These are phyloP conservation scores for Pholiota molesta DNA, from an alignment of 768 basidiomycete genomes.

Conservation along the genomic window DNA sequence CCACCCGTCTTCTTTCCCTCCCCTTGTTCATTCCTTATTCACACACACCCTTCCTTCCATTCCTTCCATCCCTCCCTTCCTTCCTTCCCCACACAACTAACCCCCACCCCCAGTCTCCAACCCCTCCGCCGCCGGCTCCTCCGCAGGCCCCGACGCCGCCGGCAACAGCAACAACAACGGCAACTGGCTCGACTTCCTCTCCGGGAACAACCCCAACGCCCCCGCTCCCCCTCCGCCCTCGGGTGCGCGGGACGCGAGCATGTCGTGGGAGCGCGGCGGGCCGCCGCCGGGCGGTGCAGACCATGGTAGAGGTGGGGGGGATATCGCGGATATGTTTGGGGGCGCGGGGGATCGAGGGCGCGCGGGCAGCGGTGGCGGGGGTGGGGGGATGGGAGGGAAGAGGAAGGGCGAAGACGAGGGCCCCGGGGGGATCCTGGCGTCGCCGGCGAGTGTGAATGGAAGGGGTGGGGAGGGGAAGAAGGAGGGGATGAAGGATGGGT, in stretches of 20 bases:
- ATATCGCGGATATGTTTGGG: constrained; percentile 17
- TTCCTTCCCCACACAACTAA: not conserved
- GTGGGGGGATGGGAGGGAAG: constrained; percentile 14
- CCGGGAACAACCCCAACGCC: constrained; percentile 22
- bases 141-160: constrained; percentile 13
- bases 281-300: too few relatives aligned
- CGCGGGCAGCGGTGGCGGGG: not conserved
- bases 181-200: constrained; percentile 36
- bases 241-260: constrained; percentile 21
- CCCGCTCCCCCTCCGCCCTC: constrained; percentile 10
- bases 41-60: too few relatives aligned
- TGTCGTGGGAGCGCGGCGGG: constrained; percentile 39
- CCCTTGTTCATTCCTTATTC: too few relatives aligned
- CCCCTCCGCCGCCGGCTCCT: constrained; percentile 16
- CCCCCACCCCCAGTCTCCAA: constrained; percentile 16
- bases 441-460: constrained; percentile 4
- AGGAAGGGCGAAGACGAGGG: constrained; percentile 14
- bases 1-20: not conserved
- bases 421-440: constrained; percentile 7
- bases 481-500: too few relatives aligned
- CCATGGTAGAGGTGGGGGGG: too few relatives aligned
- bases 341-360: not conserved
- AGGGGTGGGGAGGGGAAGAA: too few relatives aligned
- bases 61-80: not conserved
- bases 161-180: constrained; percentile 12